Evolutionary conservation across 1,139 yeast species (phyloP), one percentile per base, ranked within the genome.

Genomic region (Pichia sp.): DNA sequence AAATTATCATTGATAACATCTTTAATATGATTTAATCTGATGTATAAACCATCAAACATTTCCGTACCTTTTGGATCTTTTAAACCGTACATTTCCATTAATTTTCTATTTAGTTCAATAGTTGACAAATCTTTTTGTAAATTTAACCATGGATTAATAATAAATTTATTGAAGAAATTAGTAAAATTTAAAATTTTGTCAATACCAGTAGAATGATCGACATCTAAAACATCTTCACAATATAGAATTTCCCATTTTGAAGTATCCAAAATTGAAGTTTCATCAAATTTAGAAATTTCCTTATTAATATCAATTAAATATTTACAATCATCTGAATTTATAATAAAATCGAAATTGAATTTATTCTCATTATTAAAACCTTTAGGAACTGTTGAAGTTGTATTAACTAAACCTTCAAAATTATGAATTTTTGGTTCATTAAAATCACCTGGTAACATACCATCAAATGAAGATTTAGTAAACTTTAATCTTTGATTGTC

Each of bases 361-460:
- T 64, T 48, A 57, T 89, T 87, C 52, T 70, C 68, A 54, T 86
- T 82, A 60, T 89, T 89, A 89, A 86, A 85, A 12, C 80, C 78
- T 0, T 53, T 42, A 1, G 95, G 92, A 2, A 73, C 56, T 4
- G 49, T 49, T 6, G 79, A 70, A 2, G 68, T 61, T 1, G 67
- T 49, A 22, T 66, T 57, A n/a, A 63, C 49, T 32, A 55, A 40
- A 27, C 55, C 53, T 6, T 61, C 46, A 41, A 55, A 50, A 1
- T 55, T 40, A 23, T 46, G 41, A 3, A 50, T 45, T 1, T 55
- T 56, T 3, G 60, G 59, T 54, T 84, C 94, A 10, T 62, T 57
- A 58, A 90, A 92, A 58, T 86, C 94, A 1, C 95, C 95, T 0
- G 97, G 98, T 38, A 90, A 68, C 47, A 90, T 67, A 0, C 97